Evolutionary conservation across 768 basidiomycete species (phyloP).

Genomic region (Myochromella boudieri): DNA sequence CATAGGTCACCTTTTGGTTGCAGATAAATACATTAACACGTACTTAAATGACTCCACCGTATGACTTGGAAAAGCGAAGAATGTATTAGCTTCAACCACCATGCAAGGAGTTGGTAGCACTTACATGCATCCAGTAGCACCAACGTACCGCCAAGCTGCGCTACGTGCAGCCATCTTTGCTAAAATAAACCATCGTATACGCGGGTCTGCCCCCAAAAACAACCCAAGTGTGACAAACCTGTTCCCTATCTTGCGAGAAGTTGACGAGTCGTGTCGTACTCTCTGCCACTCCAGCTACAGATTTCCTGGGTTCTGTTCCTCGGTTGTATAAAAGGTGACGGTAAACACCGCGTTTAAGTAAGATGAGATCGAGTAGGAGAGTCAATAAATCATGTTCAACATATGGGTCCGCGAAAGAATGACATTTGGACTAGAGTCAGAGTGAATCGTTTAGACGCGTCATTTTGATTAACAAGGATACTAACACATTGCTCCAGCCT

Average conservation of each 20-base stretch:
- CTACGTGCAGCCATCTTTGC: conserved; percentile 61
- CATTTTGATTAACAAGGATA: conserved; percentile 21
- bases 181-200: conserved; percentile 19
- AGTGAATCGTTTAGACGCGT: not conserved
- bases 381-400: conserved; percentile 81
- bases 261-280: not conserved
- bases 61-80: conserved; percentile 64
- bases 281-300: conserved; percentile 17
- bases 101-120: conserved; percentile 24
- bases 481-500: conserved; percentile 83
- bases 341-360: conserved; percentile 81
- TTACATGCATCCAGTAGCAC: conserved; percentile 72
- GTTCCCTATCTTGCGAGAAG: conserved; percentile 1
- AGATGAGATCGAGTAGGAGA: conserved; percentile 74
- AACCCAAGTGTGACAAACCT: not conserved
- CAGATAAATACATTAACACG: conserved; percentile 19
- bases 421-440: conserved; percentile 51
- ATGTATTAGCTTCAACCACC: conserved; percentile 3
- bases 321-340: conserved; percentile 82
- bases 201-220: not conserved
- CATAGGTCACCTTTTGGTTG: not conserved
- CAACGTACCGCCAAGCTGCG: conserved; percentile 57
- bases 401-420: conserved; percentile 79
- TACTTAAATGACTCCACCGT: conserved; percentile 73
- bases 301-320: conserved; percentile 60